A percentile compares a stretch with the other conserved stretches of the same genome.
These are phyloP conservation scores for Nemania sp. DNA, from an alignment of 2,329 filamentous ascomycete genomes.

Conservation along the genomic window DNA sequence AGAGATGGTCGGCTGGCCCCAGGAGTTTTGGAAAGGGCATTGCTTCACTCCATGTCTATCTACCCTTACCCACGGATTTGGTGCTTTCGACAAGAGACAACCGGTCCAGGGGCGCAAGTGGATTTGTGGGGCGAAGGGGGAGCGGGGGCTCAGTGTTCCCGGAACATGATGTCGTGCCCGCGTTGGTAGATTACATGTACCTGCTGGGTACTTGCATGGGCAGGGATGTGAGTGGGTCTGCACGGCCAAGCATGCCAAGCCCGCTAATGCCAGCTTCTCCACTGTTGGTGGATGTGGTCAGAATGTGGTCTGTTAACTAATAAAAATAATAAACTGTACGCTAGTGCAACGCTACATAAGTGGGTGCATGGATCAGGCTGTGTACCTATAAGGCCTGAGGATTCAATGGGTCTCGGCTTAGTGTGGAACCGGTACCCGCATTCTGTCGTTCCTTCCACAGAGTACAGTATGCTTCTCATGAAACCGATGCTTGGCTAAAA, in stretches of 20 bases:
- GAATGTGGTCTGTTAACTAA: no score
- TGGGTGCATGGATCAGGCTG: not conserved
- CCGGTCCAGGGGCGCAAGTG: slow-evolving; percentile 33
- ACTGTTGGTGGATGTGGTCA: no score
- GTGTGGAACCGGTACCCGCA: slow-evolving; percentile 26
- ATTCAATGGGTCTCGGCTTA: slow-evolving; percentile 27
- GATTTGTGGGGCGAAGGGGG: slow-evolving; percentile 36
- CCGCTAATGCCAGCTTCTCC: not conserved
- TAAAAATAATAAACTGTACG: not conserved
- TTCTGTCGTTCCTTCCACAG: slow-evolving; percentile 27
- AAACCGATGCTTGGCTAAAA: slow-evolving; percentile 27
- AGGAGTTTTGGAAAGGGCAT: slow-evolving; percentile 38
- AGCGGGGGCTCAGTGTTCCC: slow-evolving; percentile 35
- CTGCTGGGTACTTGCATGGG: slow-evolving; percentile 24
- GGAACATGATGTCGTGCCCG: slow-evolving; percentile 35
- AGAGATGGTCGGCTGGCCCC: slow-evolving; percentile 37
- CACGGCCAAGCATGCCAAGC: slow-evolving; percentile 9
- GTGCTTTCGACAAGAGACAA: slow-evolving; percentile 34
- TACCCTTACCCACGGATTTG: slow-evolving; percentile 38
- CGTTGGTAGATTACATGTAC: slow-evolving; percentile 33
- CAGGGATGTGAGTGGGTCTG: slow-evolving; percentile 13
- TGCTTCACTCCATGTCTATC: slow-evolving; percentile 31
- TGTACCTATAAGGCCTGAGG: slow-evolving; percentile 5
- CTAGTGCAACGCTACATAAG: slow-evolving; percentile 5
- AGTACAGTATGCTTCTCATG: no score